Percentiles rank a stretch among this genome's conserved stretches.
These are phyloP conservation scores for Dendrocalamus sinicus DNA, from an alignment of 176 grass and related monocot species.

Conservation along the genomic window DNA sequence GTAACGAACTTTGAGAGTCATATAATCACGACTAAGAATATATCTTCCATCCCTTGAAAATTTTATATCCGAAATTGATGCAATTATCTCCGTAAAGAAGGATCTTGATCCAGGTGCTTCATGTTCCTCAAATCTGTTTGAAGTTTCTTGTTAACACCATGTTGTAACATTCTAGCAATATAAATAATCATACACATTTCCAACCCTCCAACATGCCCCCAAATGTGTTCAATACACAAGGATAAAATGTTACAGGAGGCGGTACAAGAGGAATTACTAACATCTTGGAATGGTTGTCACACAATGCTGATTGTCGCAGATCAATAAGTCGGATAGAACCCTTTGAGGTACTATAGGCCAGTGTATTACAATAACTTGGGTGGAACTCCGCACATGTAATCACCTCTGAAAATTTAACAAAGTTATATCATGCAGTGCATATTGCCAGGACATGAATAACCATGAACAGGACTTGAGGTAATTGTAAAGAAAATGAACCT, in stretches of 20 bases:
- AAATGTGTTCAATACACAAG: constrained; percentile 1
- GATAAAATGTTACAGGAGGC: constrained; percentile 38
- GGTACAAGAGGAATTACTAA: constrained; percentile 54
- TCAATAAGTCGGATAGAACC: constrained; percentile 97
- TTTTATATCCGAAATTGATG: constrained; percentile 87
- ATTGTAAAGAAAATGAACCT: background rate
- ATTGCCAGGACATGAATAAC: constrained; percentile 24
- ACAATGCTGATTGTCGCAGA: constrained; percentile 92
- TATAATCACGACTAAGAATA: constrained; percentile 97
- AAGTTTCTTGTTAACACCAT: constrained; percentile 34
- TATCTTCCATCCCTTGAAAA: constrained; percentile 84
- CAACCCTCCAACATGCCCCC: background rate
- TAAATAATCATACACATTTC: constrained; percentile 16
- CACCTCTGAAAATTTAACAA: constrained; percentile 83
- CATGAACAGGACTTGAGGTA: constrained; percentile 17
- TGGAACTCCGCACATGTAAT: constrained; percentile 99
- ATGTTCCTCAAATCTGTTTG: constrained; percentile 85
- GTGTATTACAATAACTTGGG: constrained; percentile 85
- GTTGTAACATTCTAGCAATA: constrained; percentile 16
- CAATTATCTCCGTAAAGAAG: constrained; percentile 94
- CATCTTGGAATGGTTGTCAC: constrained; percentile 97
- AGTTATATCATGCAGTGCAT: constrained; percentile 32
- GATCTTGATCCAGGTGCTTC: constrained; percentile 82
- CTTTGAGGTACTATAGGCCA: constrained; percentile 99
- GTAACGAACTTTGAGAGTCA: constrained; percentile 84